Evolutionary conservation across 179 eudicot species (phyloP), one percentile per base, ranked within the genome.

Genomic region (Carnegiea gigantea): DNA sequence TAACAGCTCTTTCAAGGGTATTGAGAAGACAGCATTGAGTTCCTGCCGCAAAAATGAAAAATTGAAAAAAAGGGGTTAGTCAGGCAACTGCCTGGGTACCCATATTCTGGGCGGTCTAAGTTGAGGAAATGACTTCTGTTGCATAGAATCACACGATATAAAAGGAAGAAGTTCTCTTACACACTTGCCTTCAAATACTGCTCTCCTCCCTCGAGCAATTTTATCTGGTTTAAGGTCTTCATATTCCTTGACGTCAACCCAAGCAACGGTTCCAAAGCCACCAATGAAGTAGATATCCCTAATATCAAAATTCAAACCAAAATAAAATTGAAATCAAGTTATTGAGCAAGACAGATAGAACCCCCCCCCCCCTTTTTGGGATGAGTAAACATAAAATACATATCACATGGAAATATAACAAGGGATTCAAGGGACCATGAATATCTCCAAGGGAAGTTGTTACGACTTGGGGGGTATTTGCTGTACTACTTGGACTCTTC

Each of bases 221-320:
- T 87, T 93, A 79, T 97, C 99, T 49, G 99, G 98, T 81, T 88
- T 88, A 60, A 92, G 84, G 57, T 83, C 75, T 86, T 97, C 98
- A 71, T 91, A 97, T 90, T 97, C 99, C 74, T 89, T 90, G 73
- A 97, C 95, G 80, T 97, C 97, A 79, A 97, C 92, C 99, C 99
- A 97, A 77, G 98, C 99, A 78, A 97, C 99, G 21, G 99, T 97
- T n/a, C 99, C 99, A 86, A 97, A 97, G 79, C 99, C 99, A 72
- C 99, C 99, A 83, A 97, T 95, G 89, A 97, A 97, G 88, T 97
- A 97, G 87, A 95, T 90, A 78, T 97, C 99, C 79, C 99, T 97
- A 93, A 9, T 40, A 5, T 46, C 43, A 83, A 78, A 14, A 76
- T 78, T 28, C 81, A 81, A 15, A 74, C 15, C 11, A 59, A n/a